A percentile compares a stretch with the other conserved stretches of the same genome.
Conservation (phyloP, 306 rosid genomes). For the Erythrophleum fordii region DNA sequence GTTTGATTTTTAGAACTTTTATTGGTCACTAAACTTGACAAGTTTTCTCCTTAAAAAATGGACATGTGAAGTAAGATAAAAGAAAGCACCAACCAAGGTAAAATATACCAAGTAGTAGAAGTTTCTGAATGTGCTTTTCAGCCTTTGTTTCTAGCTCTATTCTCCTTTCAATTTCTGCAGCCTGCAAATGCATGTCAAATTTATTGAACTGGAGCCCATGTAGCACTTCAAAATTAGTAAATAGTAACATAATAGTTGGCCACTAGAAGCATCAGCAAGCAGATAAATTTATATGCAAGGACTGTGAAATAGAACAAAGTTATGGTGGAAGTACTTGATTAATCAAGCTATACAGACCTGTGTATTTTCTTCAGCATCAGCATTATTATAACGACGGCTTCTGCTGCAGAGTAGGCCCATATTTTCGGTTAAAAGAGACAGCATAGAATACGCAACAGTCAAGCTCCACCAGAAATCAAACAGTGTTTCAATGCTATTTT, state of each 20-base stretch:
- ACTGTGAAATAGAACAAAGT: not conserved
- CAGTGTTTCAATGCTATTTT: conserved; percentile 38
- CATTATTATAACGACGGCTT: conserved; percentile 67
- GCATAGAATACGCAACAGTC: conserved; percentile 76
- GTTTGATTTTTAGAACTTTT: conserved; percentile 1
- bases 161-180: conserved; percentile 90
- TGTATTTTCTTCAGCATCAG: conserved; percentile 75
- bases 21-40: not conserved
- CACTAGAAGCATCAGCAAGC: not conserved
- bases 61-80: conserved; percentile 19
- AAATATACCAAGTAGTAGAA: conserved; percentile 79
- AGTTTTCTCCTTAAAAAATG: conserved; percentile 17
- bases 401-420: conserved; percentile 96
- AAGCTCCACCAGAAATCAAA: conserved; percentile 50
- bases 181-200: conserved; percentile 57
- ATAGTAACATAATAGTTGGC: conserved; percentile 6
- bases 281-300: not conserved
- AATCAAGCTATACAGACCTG: conserved; percentile 56
- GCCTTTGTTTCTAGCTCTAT: conserved; percentile 91
- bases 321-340: not conserved
- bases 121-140: conserved; percentile 92
- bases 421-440: conserved; percentile 63
- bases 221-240: conserved; percentile 20
- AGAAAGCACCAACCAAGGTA: conserved; percentile 14
- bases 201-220: conserved; percentile 29